These are phyloP conservation scores for Infundibulicybe gibba DNA, from an alignment of 768 basidiomycete species.

Conservation along the genomic window DNA sequence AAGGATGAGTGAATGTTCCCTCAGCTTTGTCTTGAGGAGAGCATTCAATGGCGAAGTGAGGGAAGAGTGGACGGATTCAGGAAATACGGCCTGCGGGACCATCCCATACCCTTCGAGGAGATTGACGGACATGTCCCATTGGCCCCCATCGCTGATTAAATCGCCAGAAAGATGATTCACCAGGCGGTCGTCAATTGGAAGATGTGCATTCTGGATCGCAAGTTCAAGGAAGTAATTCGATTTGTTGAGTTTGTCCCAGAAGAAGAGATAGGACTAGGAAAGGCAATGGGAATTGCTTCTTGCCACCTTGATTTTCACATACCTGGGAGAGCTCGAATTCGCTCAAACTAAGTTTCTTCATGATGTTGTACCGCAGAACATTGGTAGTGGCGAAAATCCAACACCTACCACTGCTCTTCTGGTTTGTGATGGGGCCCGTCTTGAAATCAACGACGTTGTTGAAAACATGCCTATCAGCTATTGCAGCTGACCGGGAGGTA, in stretches of 20 bases:
- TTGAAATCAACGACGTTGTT: conserved; percentile 79
- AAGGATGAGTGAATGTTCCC: conserved; percentile 85
- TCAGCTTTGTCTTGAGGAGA: conserved; percentile 85
- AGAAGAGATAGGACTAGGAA: conserved; percentile 80
- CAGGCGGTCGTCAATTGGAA: conserved; percentile 81
- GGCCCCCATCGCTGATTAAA: conserved; percentile 88
- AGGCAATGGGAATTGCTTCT: neutral
- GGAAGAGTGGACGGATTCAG: conserved; percentile 83
- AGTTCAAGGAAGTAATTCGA: conserved; percentile 90
- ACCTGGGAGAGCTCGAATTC: conserved; percentile 93
- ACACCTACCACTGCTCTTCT: conserved; percentile 87
- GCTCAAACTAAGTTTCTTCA: conserved; percentile 80
- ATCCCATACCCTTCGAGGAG: conserved; percentile 73
- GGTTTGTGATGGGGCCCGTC: conserved; percentile 80
- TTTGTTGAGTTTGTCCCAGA: conserved; percentile 97
- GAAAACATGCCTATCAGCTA: conserved; percentile 76
- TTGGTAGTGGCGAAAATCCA: conserved; percentile 96
- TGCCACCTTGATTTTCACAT: conserved; percentile 8
- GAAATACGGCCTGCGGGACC: conserved; percentile 78
- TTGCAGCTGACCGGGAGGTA: conserved; percentile 54
- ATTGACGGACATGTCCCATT: conserved; percentile 87
- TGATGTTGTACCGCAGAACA: conserved; percentile 76
- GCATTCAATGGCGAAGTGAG: conserved; percentile 68
- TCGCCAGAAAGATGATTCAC: conserved; percentile 70
- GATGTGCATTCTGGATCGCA: conserved; percentile 75